Conservation (phyloP, 106 monocot species). For the Posidonia australis region DNA sequence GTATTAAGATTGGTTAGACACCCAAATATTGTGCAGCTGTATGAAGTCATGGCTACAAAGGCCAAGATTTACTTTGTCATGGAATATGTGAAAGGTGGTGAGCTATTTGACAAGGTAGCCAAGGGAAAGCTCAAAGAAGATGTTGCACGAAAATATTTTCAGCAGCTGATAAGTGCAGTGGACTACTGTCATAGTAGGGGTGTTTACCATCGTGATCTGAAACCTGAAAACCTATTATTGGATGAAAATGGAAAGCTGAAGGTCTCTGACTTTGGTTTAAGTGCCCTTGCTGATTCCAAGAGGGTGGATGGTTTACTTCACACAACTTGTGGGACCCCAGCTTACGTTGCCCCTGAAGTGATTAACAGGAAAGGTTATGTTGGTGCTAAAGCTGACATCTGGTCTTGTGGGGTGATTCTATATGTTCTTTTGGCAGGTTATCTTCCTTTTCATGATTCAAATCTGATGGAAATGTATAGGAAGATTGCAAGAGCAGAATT, state of each 20-base stretch:
- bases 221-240: constrained; percentile 28
- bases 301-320: constrained; percentile 22
- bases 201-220: constrained; percentile 55
- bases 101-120: constrained; percentile 39
- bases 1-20: constrained; percentile 43
- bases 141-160: constrained; percentile 36
- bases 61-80: constrained; percentile 51
- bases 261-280: constrained; percentile 26
- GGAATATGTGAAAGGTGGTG: constrained; percentile 51
- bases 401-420: constrained; percentile 24
- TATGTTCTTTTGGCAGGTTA: constrained; percentile 21
- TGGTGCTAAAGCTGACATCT: constrained; percentile 19
- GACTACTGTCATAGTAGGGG: constrained; percentile 45
- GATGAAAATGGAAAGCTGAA: constrained; percentile 23
- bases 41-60: constrained; percentile 56
- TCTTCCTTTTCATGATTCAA: constrained; percentile 24
- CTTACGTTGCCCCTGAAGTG: constrained; percentile 24
- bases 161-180: constrained; percentile 37
- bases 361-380: constrained; percentile 18
- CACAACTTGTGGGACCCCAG: constrained; percentile 25
- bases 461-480: constrained; percentile 23
- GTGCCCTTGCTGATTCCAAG: constrained; percentile 15
- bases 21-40: constrained; percentile 40
- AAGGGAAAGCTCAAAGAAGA: constrained; percentile 40
- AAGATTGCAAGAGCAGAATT: constrained; percentile 19